Percentiles rank a stretch among this genome's conserved stretches.
Conservation (phyloP, 208 protist genomes). For the Acanthamoeba rhysodes region DNA sequence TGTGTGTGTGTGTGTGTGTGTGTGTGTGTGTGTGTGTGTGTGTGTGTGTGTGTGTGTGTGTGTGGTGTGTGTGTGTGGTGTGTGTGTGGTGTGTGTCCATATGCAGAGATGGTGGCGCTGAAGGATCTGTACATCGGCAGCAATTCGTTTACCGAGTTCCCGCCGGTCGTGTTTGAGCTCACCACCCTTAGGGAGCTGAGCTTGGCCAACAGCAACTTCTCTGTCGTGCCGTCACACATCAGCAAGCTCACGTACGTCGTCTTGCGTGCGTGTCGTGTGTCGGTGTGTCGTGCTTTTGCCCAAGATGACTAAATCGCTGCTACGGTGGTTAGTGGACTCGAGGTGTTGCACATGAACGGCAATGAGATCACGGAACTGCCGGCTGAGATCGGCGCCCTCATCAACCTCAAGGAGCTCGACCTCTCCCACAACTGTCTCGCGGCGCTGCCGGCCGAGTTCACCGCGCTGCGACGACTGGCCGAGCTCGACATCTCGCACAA, state of each 20-base stretch:
- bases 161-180: constrained; percentile 14
- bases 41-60: too few species aligned
- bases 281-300: not conserved
- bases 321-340: not conserved
- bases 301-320: too few species aligned
- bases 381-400: not conserved
- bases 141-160: constrained; percentile 27
- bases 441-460: constrained; percentile 21
- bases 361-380: constrained; percentile 29
- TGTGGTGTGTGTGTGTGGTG: too few species aligned
- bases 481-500: constrained; percentile 39
- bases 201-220: constrained; percentile 21
- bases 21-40: too few species aligned
- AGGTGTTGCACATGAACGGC: constrained; percentile 39
- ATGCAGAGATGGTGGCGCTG: not conserved
- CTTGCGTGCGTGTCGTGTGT: not conserved
- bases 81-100: too few species aligned
- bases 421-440: constrained; percentile 41
- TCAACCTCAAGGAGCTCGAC: constrained; percentile 40
- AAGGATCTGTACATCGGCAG: not conserved
- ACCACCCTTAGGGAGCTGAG: constrained; percentile 12
- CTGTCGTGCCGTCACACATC: not conserved
- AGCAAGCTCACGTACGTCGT: not conserved
- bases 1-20: too few species aligned
- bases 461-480: not conserved